phyloP scores from a whole-genome alignment of 1,284 basidiomycete species.

The Leccinum laetum region DNA sequence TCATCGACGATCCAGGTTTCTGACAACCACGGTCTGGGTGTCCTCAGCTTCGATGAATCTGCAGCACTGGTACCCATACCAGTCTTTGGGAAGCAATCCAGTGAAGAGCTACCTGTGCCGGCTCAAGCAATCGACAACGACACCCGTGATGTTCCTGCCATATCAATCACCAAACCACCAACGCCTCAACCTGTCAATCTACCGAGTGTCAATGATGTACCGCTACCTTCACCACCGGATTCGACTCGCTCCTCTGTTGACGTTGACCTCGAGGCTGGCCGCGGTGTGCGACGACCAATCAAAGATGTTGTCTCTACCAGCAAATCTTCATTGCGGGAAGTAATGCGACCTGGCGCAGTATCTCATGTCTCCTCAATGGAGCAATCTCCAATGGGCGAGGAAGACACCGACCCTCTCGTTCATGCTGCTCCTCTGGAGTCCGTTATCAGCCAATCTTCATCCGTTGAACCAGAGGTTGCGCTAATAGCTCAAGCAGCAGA shows the following conservation, averaged over 20 bases:
- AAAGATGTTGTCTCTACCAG: conserved; percentile 4
- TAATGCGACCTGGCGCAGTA: neutral
- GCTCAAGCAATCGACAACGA: conserved; percentile 22
- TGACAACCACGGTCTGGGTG: conserved; percentile 38
- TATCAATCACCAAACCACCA: conserved; percentile 69
- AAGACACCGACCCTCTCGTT: conserved; percentile 46
- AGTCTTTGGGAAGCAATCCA: conserved; percentile 37
- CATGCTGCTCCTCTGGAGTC: conserved; percentile 40
- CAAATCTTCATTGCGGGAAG: conserved; percentile 8
- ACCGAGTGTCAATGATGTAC: conserved; percentile 57
- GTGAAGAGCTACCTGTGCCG: conserved; percentile 33
- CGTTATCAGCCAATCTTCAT: conserved; percentile 20
- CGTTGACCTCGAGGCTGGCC: conserved; percentile 62
- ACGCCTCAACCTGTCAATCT: conserved; percentile 64
- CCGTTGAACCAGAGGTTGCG: conserved; percentile 7
- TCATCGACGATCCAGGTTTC: conserved; percentile 17
- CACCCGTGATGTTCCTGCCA: conserved; percentile 43
- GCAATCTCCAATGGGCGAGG: conserved; percentile 22
- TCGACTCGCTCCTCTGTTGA: conserved; percentile 47
- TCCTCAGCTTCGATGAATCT: conserved; percentile 39
- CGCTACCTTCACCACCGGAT: conserved; percentile 44
- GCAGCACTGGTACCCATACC: conserved; percentile 52
- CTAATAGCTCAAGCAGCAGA: neutral
- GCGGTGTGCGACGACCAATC: conserved; percentile 38
- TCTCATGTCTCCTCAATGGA: conserved; percentile 11